Percentiles rank a stretch among this genome's conserved stretches.
These are phyloP conservation scores for Fistulifera pelliculosa DNA, from an alignment of 108 stramenopile species.

Conservation along the genomic window DNA sequence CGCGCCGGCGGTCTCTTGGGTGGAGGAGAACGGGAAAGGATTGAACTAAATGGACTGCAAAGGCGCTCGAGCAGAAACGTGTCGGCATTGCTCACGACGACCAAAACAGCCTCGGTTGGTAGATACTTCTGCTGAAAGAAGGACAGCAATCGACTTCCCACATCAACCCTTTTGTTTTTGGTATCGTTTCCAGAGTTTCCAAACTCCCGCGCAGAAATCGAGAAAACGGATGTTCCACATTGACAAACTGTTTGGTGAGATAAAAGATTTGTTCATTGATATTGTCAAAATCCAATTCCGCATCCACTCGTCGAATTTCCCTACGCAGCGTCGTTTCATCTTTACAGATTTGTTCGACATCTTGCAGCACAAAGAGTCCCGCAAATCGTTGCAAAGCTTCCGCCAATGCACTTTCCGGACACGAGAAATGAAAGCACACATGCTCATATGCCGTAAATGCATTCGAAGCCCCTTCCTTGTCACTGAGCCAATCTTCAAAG, in stretches of 20 bases:
- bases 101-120: conserved; percentile 48
- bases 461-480: conserved; percentile 60
- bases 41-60: conserved; percentile 46
- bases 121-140: conserved; percentile 56
- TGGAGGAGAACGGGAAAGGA: conserved; percentile 26
- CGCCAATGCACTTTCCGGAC: conserved; percentile 22
- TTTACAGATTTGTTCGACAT: conserved; percentile 28
- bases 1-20: conserved; percentile 3
- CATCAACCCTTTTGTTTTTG: conserved; percentile 39
- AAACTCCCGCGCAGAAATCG: conserved; percentile 44
- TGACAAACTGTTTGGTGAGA: conserved; percentile 47
- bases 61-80: conserved; percentile 42
- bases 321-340: conserved; percentile 27
- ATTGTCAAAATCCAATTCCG: conserved; percentile 51
- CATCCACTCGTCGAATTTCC: conserved; percentile 56
- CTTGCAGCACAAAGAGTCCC: conserved; percentile 29
- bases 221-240: conserved; percentile 61
- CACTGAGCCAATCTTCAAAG: conserved; percentile 62
- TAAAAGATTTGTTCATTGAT: conserved; percentile 39
- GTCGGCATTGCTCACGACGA: conserved; percentile 44
- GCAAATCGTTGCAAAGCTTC: conserved; percentile 59
- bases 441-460: conserved; percentile 60
- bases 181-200: conserved; percentile 43
- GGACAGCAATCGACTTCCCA: conserved; percentile 26
- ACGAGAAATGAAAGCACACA: conserved; percentile 68